Evolutionary conservation across 2,329 filamentous ascomycete genomes (phyloP), one percentile per base, ranked within the genome.

Genomic region (Aspergillus pseudonomiae): DNA sequence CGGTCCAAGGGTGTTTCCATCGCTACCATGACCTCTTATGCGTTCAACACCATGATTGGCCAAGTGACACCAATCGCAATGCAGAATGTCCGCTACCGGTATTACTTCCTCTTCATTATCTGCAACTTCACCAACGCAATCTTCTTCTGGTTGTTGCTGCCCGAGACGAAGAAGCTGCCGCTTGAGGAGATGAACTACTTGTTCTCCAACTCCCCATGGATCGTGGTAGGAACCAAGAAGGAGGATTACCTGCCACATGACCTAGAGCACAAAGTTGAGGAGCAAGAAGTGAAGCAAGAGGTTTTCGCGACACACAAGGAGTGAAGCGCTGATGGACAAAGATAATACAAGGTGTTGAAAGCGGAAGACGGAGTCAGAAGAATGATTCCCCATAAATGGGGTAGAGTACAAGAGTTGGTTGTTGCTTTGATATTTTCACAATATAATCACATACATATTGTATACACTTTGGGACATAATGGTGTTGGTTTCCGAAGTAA

Each of bases 31-130:
- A 83, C 81, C 0, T 88, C 84, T 12, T 93, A 91, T 75, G 90
- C 90, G 2, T 92, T 91, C 80, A 92, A 91, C 78, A 91, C 89
- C 34, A 87, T 92, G 85, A 91, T 92, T 61, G 89, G 88, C 1
- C 87, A 90, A 74, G 84, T 89, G 11, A 91, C 89, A 0, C 85
- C 85, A 3, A 86, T 87, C 50, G 87, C 86, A 2, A 85, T 90
- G 76, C 75, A 77, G 4, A 75, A 75, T 21, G 79, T 87, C n/a
- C 80, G 83, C 6, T 89, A 84, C 74, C 78, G 74, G 50, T 89
- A 79, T 72, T 89, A 89, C 71, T 79, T 86, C 60, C 72, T 91
- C 16, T 91, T 90, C 73, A 80, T 86, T 60, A 78, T 91, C 36
- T 90, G 89, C 75, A 91, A 91, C 74, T 86, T 90, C 70, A 89